A percentile compares a stretch with the other conserved stretches of the same genome.
Conservation (phyloP, 1,139 yeast species). For the Taphrina betulina region DNA sequence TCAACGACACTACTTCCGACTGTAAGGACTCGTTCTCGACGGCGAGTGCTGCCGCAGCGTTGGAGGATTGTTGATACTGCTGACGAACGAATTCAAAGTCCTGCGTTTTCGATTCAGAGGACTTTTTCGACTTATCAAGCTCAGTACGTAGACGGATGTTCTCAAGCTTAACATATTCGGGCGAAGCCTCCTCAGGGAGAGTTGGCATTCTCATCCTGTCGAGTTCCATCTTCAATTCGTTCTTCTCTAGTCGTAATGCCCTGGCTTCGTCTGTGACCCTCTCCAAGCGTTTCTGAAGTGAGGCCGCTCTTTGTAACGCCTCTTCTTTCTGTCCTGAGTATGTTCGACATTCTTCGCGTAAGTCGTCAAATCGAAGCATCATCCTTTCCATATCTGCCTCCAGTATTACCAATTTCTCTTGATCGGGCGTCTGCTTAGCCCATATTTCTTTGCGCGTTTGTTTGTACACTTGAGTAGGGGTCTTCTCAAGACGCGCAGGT, state of each 20-base stretch:
- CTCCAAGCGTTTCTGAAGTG: conserved; percentile 21
- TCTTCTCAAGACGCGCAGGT: conserved; percentile 16
- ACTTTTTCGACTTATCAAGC: conserved; percentile 10
- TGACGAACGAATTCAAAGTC: conserved; percentile 31
- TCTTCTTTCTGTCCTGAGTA: conserved; percentile 14
- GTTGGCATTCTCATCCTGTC: conserved; percentile 22
- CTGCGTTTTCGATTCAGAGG: conserved; percentile 18
- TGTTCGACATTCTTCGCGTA: conserved; percentile 23
- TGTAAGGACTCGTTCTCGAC: conserved; percentile 1
- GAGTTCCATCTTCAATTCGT: conserved; percentile 19
- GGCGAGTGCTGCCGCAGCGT: conserved; percentile 25
- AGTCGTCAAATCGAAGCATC: conserved; percentile 26
- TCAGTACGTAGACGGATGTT: conserved; percentile 23
- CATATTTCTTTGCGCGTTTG: conserved; percentile 3
- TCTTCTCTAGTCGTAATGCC: conserved; percentile 1
- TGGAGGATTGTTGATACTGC: conserved; percentile 27
- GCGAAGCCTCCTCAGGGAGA: conserved; percentile 26
- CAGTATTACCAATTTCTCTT: conserved; percentile 6
- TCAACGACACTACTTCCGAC: not conserved
- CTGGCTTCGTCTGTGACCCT: conserved; percentile 20
- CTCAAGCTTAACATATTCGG: conserved; percentile 10
- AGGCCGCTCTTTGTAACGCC: not conserved
- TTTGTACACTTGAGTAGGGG: not conserved
- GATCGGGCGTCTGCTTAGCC: conserved; percentile 7
- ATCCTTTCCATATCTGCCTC: conserved; percentile 27